Percentiles rank a stretch among this genome's conserved stretches.
Evolutionary conservation across 2,329 filamentous ascomycete species (phyloP).

Genomic region (Didymella pomorum): DNA sequence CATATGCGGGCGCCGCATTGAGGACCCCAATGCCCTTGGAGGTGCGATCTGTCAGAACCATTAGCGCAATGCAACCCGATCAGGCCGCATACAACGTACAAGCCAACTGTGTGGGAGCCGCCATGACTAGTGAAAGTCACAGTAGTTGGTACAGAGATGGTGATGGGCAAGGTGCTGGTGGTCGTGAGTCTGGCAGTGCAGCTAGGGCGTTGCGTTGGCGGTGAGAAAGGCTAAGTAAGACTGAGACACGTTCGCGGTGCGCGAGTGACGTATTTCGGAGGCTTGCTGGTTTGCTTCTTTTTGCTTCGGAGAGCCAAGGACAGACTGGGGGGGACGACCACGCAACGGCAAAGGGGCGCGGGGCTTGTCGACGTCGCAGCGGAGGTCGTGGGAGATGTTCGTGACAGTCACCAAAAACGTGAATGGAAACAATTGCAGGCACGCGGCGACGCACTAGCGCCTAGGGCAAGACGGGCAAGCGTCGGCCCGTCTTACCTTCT

Average conservation of each 20-base stretch:
- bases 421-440: conserved; percentile 13
- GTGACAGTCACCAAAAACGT: conserved; percentile 13
- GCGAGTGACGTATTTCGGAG: conserved; percentile 41
- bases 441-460: conserved; percentile 19
- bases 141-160: conserved; percentile 54
- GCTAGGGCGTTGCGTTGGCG: conserved; percentile 31
- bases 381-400: conserved; percentile 22
- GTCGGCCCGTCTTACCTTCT: conserved; percentile 17
- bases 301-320: conserved; percentile 28
- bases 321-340: conserved; percentile 42
- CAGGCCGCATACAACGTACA: conserved; percentile 60
- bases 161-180: conserved; percentile 42
- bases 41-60: conserved; percentile 72
- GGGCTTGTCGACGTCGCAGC: conserved; percentile 25
- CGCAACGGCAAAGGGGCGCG: conserved; percentile 41
- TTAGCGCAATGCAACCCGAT: conserved; percentile 21
- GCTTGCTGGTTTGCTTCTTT: conserved; percentile 17
- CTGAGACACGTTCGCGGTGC: conserved; percentile 39
- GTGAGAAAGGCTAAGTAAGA: conserved; percentile 44
- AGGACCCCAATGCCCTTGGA: conserved; percentile 95
- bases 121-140: conserved; percentile 96
- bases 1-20: conserved; percentile 89
- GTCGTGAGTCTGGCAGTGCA: conserved; percentile 43
- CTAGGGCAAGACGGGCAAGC: conserved; percentile 13
- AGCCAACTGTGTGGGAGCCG: conserved; percentile 90